Base-by-base conservation (phyloP, 1,139 yeast genomes). In the Scheffersomyces titani region DNA sequence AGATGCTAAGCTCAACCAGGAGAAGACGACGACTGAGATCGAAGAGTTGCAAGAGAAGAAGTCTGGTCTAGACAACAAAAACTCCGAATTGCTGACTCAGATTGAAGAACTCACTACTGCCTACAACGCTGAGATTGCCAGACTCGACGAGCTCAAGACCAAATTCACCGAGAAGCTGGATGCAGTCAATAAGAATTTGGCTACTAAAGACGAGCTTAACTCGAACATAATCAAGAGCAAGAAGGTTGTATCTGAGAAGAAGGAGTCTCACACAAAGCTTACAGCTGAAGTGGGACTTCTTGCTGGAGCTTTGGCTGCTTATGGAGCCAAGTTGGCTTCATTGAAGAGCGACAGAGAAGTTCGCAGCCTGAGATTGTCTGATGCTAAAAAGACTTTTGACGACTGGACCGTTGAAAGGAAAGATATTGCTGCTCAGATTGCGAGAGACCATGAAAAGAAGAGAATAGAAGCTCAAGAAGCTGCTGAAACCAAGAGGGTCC, bases 381-480 rank as follows among this genome's bases (percentile, higher is more conserved):
- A 73, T n/a, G 86, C 87, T 19, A 72, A 76, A 62, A 65, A 74
- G 36, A 74, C 81, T 52, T 72, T 66, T 54, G 58, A 64, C 36
- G 69, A 69, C 45, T 84, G 87, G 87, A 76, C 79, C 61, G 63
- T 65, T 6, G 85, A 84, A 61, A 76, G 76, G 68, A 70, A 76
- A 57, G 67, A 66, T 1, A 62, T 76, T 54, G 80, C 85, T n/a
- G 75, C 71, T 57, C 59, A 66, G 52, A 57, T 64, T 21, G 80
- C 81, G 18, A 67, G 73, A 57, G 84, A 80, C 51, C 77, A 73
- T 55, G 84, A 82, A 63, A 74, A 80, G 57, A 73, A 77, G 63
- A 75, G 85, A 62, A 67, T 76, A 21, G 82, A 78, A 63, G 85
- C 83, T 47, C 74, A 75, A 51, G 76, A 80, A 62, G 84, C 78